A percentile compares a stretch with the other conserved stretches of the same genome.
These are phyloP conservation scores for Thelonectria discophora DNA, from an alignment of 2,329 filamentous ascomycete species.

Conservation along the genomic window DNA sequence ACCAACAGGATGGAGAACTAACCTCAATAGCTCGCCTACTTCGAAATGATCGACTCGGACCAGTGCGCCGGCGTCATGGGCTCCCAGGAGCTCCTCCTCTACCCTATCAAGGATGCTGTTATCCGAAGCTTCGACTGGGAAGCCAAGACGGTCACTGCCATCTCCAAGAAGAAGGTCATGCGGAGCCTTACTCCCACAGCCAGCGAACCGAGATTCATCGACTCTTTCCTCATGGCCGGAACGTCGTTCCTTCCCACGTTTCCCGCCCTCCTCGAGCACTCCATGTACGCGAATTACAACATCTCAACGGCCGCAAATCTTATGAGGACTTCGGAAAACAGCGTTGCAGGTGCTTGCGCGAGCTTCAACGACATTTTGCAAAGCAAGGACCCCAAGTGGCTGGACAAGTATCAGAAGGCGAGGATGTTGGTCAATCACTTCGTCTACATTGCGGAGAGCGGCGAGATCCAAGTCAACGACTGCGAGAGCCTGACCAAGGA, in stretches of 20 bases:
- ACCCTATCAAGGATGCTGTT: constrained; percentile 81
- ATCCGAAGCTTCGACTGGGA: constrained; percentile 75
- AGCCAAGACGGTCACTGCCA: constrained; percentile 66
- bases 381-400: constrained; percentile 76
- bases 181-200: constrained; percentile 71
- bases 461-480: constrained; percentile 79
- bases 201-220: constrained; percentile 78
- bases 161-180: constrained; percentile 75
- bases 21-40: constrained; percentile 73
- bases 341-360: constrained; percentile 76
- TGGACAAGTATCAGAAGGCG: constrained; percentile 86
- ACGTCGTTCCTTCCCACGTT: constrained; percentile 82
- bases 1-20: constrained; percentile 19
- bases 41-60: constrained; percentile 72
- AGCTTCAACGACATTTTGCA: constrained; percentile 83
- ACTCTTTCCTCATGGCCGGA: constrained; percentile 84
- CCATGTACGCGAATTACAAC: constrained; percentile 63
- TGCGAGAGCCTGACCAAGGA: constrained; percentile 79
- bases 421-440: constrained; percentile 88
- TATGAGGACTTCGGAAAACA: constrained; percentile 72
- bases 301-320: constrained; percentile 82
- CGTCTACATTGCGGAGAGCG: constrained; percentile 80
- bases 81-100: constrained; percentile 84
- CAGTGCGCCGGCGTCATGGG: constrained; percentile 83
- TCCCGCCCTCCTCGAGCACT: constrained; percentile 74